Conservation (phyloP, 2,329 filamentous ascomycete genomes). For the Trichothecium roseum region DNA sequence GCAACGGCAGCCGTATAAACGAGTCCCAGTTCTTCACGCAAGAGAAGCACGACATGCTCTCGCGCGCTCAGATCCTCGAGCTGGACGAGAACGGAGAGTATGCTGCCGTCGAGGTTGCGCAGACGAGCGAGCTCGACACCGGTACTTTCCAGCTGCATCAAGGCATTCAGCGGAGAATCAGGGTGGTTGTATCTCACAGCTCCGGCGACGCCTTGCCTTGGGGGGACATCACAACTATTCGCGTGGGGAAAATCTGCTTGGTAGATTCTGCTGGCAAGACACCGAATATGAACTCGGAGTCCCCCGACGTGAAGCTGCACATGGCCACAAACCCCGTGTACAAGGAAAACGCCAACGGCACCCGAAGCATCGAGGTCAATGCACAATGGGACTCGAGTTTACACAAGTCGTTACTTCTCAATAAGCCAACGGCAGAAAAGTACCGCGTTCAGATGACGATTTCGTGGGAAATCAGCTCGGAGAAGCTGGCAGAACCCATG, state of each 20-base stretch:
- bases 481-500: constrained; percentile 80
- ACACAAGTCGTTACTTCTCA: constrained; percentile 85
- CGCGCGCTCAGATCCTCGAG: constrained; percentile 79
- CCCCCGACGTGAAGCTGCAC: constrained; percentile 67
- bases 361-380: constrained; percentile 73
- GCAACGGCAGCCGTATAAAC: constrained; percentile 59
- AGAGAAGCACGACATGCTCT: constrained; percentile 88
- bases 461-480: constrained; percentile 75
- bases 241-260: constrained; percentile 72
- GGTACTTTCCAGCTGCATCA: constrained; percentile 94
- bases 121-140: constrained; percentile 71
- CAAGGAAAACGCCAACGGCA: constrained; percentile 81
- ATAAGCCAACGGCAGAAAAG: constrained; percentile 85
- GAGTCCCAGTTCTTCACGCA: constrained; percentile 90
- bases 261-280: constrained; percentile 79
- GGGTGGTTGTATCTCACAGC: constrained; percentile 82
- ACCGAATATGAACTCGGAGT: constrained; percentile 63
- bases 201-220: constrained; percentile 82
- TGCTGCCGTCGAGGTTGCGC: constrained; percentile 82
- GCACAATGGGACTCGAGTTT: constrained; percentile 95
- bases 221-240: constrained; percentile 69
- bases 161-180: constrained; percentile 79
- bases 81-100: constrained; percentile 88
- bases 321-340: constrained; percentile 69
- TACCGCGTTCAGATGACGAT: constrained; percentile 83